Evolutionary conservation across 2,329 filamentous ascomycete genomes (phyloP).

Genomic region (Trichoderma arundinaceum): DNA sequence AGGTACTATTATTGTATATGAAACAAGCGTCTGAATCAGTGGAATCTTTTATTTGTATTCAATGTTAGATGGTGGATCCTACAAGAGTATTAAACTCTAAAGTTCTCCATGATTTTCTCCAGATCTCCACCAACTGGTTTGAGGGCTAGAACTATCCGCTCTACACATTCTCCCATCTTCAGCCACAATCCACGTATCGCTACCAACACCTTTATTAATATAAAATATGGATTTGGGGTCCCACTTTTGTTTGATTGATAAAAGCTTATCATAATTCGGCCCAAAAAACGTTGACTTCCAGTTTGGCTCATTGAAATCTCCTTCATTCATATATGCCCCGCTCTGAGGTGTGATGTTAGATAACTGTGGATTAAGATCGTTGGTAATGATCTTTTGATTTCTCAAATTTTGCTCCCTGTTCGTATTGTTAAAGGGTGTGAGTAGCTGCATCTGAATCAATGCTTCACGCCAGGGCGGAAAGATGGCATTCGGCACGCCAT

Average conservation of each 20-base stretch:
- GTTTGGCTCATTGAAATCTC: slow-evolving; percentile 53
- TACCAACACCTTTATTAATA: slow-evolving; percentile 55
- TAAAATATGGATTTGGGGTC: slow-evolving; percentile 56
- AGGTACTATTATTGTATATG: too few relatives aligned
- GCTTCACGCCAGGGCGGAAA: slow-evolving; percentile 51
- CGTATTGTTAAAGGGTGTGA: slow-evolving; percentile 38
- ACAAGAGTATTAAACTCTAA: too few relatives aligned
- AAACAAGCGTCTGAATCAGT: too few relatives aligned
- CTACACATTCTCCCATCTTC: slow-evolving; percentile 37
- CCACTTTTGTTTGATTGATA: slow-evolving; percentile 54
- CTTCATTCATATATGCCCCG: slow-evolving; percentile 58
- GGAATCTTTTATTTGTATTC: too few relatives aligned
- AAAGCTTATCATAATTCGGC: slow-evolving; percentile 49
- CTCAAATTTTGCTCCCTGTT: slow-evolving; percentile 40
- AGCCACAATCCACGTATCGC: slow-evolving; percentile 53
- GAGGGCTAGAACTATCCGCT: background rate
- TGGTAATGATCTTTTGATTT: slow-evolving; percentile 40
- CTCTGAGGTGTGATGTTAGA: slow-evolving; percentile 44
- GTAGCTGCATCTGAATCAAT: slow-evolving; percentile 41
- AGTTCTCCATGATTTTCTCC: too few relatives aligned
- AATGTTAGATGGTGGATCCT: too few relatives aligned
- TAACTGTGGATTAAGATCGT: slow-evolving; percentile 37
- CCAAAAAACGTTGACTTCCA: slow-evolving; percentile 56
- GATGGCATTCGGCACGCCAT: slow-evolving; percentile 43
- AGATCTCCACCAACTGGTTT: too few relatives aligned